These are phyloP conservation scores for Periconia macrospinosa DNA, from an alignment of 2,329 filamentous ascomycete species.

Conservation along the genomic window DNA sequence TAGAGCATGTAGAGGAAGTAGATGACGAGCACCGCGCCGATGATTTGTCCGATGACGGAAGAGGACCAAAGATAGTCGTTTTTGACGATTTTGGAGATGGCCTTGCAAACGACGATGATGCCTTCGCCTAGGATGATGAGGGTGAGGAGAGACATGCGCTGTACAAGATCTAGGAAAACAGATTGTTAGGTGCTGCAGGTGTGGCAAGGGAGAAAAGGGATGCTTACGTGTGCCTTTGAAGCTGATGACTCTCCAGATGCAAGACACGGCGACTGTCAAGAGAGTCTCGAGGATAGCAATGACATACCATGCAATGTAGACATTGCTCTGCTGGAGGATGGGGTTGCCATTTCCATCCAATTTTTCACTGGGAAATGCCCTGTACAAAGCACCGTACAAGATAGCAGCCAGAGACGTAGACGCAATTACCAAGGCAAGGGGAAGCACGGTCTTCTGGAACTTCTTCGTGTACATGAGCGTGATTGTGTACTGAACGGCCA, in stretches of 20 bases:
- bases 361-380: constrained; percentile 25
- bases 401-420: constrained; percentile 37
- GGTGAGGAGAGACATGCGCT: constrained; percentile 43
- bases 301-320: constrained; percentile 59
- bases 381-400: constrained; percentile 37
- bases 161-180: constrained; percentile 26
- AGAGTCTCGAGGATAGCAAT: constrained; percentile 35
- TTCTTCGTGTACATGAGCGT: constrained; percentile 37
- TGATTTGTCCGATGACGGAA: constrained; percentile 35
- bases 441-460: constrained; percentile 30
- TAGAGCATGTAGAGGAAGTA: constrained; percentile 40
- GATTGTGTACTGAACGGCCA: constrained; percentile 44
- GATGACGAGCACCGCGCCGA: constrained; percentile 37
- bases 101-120: constrained; percentile 40
- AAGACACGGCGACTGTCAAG: constrained; percentile 34
- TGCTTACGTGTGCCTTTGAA: constrained; percentile 39
- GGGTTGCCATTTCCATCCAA: constrained; percentile 2
- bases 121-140: constrained; percentile 45
- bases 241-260: constrained; percentile 35
- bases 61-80: constrained; percentile 29
- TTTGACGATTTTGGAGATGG: constrained; percentile 39
- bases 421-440: constrained; percentile 36
- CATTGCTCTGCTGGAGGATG: constrained; percentile 23
- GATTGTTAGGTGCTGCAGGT: neutral
- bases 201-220: neutral